Evolutionary conservation across 805 yeast species (phyloP).

Genomic region (Suhomyces pyralidae): DNA sequence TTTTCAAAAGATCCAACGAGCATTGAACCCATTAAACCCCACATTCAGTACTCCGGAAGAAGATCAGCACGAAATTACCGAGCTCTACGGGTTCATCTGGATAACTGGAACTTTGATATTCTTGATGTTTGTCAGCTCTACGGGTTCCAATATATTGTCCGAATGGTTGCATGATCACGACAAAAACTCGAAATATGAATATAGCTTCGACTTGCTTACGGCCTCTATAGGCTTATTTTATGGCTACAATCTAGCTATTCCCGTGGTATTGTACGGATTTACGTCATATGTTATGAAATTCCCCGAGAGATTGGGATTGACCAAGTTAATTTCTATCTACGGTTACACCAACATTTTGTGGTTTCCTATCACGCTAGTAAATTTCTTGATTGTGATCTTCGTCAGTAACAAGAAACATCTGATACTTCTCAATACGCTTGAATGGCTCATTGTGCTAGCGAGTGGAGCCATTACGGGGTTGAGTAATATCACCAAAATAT

Average conservation of each 20-base stretch:
- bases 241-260: slow-evolving; percentile 71
- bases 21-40: slow-evolving; percentile 53
- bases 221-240: slow-evolving; percentile 69
- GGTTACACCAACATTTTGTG: slow-evolving; percentile 84
- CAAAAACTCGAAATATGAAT: slow-evolving; percentile 44
- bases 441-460: slow-evolving; percentile 59
- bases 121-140: slow-evolving; percentile 69
- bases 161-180: slow-evolving; percentile 42
- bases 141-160: slow-evolving; percentile 65
- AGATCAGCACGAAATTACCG: slow-evolving; percentile 44
- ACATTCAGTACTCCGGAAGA: slow-evolving; percentile 19
- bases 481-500: slow-evolving; percentile 48
- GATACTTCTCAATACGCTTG: slow-evolving; percentile 46
- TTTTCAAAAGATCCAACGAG: slow-evolving; percentile 46
- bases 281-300: slow-evolving; percentile 56
- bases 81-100: slow-evolving; percentile 89
- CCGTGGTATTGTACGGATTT: slow-evolving; percentile 50
- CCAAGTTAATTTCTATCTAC: slow-evolving; percentile 67
- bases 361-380: slow-evolving; percentile 74
- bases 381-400: slow-evolving; percentile 56
- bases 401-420: slow-evolving; percentile 33
- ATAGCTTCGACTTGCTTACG: slow-evolving; percentile 59
- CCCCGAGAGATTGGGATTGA: slow-evolving; percentile 45
- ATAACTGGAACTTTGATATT: slow-evolving; percentile 78
- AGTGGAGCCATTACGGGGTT: slow-evolving; percentile 65